Evolutionary conservation across 2,329 filamentous ascomycete species (phyloP).

Genomic region (Talaromyces sp.): DNA sequence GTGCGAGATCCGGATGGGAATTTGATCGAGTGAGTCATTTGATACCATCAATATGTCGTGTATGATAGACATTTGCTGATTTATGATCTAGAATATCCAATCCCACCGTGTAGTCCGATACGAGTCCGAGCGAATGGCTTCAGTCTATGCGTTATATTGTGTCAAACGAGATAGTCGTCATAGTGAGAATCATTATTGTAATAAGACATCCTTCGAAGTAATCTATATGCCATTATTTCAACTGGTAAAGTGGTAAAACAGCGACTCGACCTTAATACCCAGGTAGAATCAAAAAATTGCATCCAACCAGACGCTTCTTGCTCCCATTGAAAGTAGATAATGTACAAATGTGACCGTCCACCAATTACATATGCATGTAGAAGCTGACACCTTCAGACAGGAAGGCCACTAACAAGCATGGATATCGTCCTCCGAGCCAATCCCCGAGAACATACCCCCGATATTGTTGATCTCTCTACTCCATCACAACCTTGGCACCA

Average conservation of each 20-base stretch:
- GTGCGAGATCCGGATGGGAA: conserved; percentile 63
- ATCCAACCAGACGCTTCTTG: conserved; percentile 19
- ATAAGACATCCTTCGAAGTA: conserved; percentile 19
- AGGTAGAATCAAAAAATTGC: conserved; percentile 10
- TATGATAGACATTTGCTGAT: not conserved
- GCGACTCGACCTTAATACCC: conserved; percentile 12
- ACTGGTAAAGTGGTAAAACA: conserved; percentile 16
- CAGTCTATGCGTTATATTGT: not conserved
- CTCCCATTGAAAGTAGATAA: conserved; percentile 22
- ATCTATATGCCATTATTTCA: conserved; percentile 16
- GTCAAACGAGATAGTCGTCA: not conserved
- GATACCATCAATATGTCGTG: not conserved
- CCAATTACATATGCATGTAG: not conserved
- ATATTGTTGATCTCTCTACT: conserved; percentile 51
- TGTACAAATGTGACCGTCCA: conserved; percentile 19
- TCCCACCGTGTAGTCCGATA: conserved; percentile 15
- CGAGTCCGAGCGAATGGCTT: not conserved
- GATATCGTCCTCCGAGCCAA: not conserved
- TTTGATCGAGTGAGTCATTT: conserved; percentile 57
- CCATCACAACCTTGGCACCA: conserved; percentile 85
- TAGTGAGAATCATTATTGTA: conserved; percentile 4
- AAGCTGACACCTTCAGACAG: not conserved
- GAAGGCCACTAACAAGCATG: not conserved
- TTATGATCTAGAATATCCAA: conserved; percentile 20
- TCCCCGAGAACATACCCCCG: not conserved